phyloP scores from a whole-genome alignment of 2,329 filamentous ascomycete species.

The Beauveria bassiana region DNA sequence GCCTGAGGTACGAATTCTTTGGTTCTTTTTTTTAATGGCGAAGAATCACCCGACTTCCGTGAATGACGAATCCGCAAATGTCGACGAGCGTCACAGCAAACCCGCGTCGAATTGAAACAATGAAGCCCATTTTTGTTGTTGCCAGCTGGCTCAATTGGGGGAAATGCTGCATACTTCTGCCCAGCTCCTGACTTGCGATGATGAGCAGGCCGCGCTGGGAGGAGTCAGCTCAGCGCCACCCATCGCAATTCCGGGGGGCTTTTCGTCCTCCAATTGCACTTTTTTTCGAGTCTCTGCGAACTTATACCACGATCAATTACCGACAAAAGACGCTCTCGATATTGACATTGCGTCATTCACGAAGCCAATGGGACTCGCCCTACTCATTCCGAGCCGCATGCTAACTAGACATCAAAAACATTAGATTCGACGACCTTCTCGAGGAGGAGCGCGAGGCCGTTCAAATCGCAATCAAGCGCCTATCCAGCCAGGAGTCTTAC shows the following conservation, averaged over 20 bases:
- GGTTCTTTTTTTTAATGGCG: background rate
- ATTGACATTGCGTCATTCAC: background rate
- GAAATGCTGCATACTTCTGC: too few relatives aligned
- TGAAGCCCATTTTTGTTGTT: too few relatives aligned
- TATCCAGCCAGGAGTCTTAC: constrained; percentile 83
- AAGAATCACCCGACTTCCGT: background rate
- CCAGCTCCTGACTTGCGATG: background rate
- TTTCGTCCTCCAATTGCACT: background rate
- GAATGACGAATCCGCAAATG: background rate
- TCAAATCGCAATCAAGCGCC: constrained; percentile 81
- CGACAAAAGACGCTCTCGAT: background rate
- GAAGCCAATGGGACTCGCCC: background rate
- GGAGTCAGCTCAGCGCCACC: background rate
- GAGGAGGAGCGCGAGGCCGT: constrained; percentile 85
- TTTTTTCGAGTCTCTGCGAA: background rate
- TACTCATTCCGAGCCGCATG: background rate
- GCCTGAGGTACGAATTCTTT: constrained; percentile 61
- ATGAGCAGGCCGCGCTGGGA: background rate
- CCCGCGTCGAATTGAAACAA: background rate
- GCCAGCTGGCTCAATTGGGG: background rate
- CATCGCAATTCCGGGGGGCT: too few relatives aligned
- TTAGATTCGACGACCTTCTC: constrained; percentile 88
- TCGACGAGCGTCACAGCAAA: background rate
- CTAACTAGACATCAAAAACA: background rate
- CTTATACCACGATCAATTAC: background rate